These are phyloP conservation scores for Dentipellis sp. DNA, from an alignment of 768 basidiomycete genomes.

Conservation along the genomic window DNA sequence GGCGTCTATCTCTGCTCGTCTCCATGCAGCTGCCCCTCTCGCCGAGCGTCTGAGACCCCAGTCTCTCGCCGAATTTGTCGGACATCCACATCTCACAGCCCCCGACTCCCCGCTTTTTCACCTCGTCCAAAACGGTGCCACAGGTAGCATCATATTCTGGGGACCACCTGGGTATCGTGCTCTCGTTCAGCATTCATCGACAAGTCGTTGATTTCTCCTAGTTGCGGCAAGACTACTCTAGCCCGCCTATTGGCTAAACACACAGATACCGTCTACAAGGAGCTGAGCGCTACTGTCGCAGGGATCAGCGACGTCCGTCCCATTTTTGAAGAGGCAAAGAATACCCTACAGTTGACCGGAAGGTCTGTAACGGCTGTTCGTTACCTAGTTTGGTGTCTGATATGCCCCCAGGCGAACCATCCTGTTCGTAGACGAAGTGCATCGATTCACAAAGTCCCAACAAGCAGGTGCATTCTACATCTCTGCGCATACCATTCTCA, in stretches of 20 bases:
- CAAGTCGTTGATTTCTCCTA: conserved; percentile 21
- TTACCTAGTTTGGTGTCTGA: no score
- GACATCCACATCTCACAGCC: conserved; percentile 57
- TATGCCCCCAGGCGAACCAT: conserved; percentile 47
- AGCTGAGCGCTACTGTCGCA: conserved; percentile 65
- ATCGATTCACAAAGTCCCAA: conserved; percentile 66
- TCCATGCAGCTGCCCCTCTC: conserved; percentile 38
- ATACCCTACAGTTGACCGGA: conserved; percentile 52
- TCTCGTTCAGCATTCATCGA: not conserved
- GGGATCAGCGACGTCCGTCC: conserved; percentile 62
- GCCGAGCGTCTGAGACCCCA: conserved; percentile 69
- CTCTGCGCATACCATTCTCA: not conserved
- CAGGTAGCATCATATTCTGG: conserved; percentile 64
- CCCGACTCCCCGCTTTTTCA: conserved; percentile 47
- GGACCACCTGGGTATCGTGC: conserved; percentile 58
- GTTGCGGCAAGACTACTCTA: conserved; percentile 70
- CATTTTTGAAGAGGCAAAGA: conserved; percentile 73
- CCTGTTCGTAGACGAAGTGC: conserved; percentile 79
- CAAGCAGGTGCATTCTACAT: conserved; percentile 32
- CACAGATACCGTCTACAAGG: conserved; percentile 56
- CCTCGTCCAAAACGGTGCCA: conserved; percentile 37
- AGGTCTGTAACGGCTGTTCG: conserved; percentile 28
- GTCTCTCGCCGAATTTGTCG: conserved; percentile 56
- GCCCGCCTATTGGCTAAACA: conserved; percentile 59
- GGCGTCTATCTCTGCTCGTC: not conserved